Evolutionary conservation across 2,329 filamentous ascomycete genomes (phyloP), one percentile per base, ranked within the genome.

Genomic region (Pestalotiopsis fici): DNA sequence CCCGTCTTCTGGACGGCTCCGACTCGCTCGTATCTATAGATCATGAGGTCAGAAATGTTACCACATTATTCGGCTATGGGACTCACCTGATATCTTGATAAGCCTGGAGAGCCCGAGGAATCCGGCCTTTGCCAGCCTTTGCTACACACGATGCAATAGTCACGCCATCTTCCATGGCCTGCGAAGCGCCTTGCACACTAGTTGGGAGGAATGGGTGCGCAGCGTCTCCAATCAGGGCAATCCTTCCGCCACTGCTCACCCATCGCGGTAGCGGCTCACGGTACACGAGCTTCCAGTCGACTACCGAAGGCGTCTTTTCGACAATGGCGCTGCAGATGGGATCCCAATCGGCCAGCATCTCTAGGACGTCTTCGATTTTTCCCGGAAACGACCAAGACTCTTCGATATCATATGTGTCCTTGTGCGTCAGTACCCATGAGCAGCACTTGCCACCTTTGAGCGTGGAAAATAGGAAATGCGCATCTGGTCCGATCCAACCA

Each of bases 381-480:
- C 83, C 84, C 0, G 85, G 84, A 68, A 86, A 85, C 2, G 81
- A 84, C 84, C 84, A 87, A 1, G 84, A 85, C 75, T 88, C 84
- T 67, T 86, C 81, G 66, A 87, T 87, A 70, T 88, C 82, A 68
- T 83, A 82, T 66, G 83, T 81, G 69, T 88, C 87, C 23, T 75
- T 80, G 73, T 88, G 86, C 1, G 87, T 89, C 25, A 87, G 78
- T 3, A 89, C 87, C 87, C 87, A 89, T 71, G 83, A 87, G 72
- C 85, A 87, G 67, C 88, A 86, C 23, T 81, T 78, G 28, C 85
- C 86, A 69, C 82, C 79, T 75, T 88, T 87, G 70, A 89, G 83
- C 3, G 86, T 87, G 5, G 84, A 85, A 71, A 88, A 87, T 1
- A 89, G 77, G 68, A 88, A 86, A 70, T 88, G 86, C 62, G 86